A percentile compares a stretch with the other conserved stretches of the same genome.
Conservation (phyloP, 768 basidiomycete genomes). For the Psilocybe sp. region DNA sequence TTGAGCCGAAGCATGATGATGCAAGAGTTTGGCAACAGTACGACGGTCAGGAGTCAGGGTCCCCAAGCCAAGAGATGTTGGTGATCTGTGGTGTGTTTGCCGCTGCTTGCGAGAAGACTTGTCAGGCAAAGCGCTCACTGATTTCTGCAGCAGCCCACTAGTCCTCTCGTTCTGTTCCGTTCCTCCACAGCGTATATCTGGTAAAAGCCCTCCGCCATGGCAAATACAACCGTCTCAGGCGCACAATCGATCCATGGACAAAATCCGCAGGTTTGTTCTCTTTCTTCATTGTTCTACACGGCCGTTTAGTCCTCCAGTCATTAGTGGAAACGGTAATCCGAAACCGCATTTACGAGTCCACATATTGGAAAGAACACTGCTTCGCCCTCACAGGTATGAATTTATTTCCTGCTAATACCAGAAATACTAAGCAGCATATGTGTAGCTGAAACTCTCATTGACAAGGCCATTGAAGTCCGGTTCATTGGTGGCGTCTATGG, state of each 20-base stretch:
- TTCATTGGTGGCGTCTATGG: conserved; percentile 92
- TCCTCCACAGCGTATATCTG: no score
- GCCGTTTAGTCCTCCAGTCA: conserved; percentile 48
- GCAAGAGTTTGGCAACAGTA: no score
- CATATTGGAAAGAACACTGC: conserved; percentile 98
- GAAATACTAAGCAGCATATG: not conserved
- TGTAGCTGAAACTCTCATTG: conserved; percentile 88
- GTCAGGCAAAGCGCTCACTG: no score
- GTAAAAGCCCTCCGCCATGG: conserved; percentile 47
- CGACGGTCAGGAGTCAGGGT: no score
- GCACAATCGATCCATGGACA: conserved; percentile 92
- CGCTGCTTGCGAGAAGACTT: no score
- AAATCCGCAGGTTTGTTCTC: conserved; percentile 82
- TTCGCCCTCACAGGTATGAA: conserved; percentile 87
- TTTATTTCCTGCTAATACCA: not conserved
- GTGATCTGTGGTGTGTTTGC: no score
- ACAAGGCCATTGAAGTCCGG: conserved; percentile 82
- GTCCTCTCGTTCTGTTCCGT: no score
- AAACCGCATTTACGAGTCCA: conserved; percentile 91
- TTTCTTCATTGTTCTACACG: conserved; percentile 6
- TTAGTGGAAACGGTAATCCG: conserved; percentile 96
- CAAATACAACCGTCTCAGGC: conserved; percentile 88
- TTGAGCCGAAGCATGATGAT: no score
- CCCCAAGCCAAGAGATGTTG: no score
- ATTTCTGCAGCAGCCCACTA: no score